Evolutionary conservation across 108 stramenopile genomes (phyloP), one percentile per base, ranked within the genome.

Genomic region (Cyclotella cryptica): DNA sequence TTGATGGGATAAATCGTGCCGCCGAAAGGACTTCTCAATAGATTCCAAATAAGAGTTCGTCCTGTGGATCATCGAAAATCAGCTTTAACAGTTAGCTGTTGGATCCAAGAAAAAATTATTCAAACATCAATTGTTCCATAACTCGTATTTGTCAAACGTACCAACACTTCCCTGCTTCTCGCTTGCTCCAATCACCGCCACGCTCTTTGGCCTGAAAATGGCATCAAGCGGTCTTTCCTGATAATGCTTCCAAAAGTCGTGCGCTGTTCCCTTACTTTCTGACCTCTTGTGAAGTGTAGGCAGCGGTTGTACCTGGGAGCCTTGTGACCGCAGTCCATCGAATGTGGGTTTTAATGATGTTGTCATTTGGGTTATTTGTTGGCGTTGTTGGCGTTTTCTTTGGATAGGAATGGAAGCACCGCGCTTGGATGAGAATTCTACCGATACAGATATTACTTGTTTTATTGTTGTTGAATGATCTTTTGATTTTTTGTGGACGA

Each of bases 1-100:
- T 84, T 84, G 9, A 84, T 62, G 0, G 78, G 78, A 35, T 84
- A 84, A 21, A 84, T 78, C 10, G 69, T 71, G 5, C 83, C 83
- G 17, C 72, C 78, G 45, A 84, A 84, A 2, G 73, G 73, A 52
- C 52, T 54, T 58, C 54, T 28, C 5, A 84, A 14, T n/a, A 84
- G 66, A 44, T 84, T 84, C 77, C 77, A 74, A 13, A 84, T 45
- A 28, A 84, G 51, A n/a, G 73, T 79, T 4, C 73, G 61, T 2
- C 83, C 71, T 61, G 35, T 24, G 12, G 14, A 8, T 15, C 24
- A 46, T 45, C 14, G 13, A 3, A 47, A 27, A 47, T 40, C 10
- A 46, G 3, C 22, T 12, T 5, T 58, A 3, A 24, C 13, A 14
- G 17, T 58, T 1, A 21, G 27, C 1, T 24, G 17, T 58, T 26